These are phyloP conservation scores for Blastobotrys americana DNA, from an alignment of 805 yeast genomes.

Conservation along the genomic window DNA sequence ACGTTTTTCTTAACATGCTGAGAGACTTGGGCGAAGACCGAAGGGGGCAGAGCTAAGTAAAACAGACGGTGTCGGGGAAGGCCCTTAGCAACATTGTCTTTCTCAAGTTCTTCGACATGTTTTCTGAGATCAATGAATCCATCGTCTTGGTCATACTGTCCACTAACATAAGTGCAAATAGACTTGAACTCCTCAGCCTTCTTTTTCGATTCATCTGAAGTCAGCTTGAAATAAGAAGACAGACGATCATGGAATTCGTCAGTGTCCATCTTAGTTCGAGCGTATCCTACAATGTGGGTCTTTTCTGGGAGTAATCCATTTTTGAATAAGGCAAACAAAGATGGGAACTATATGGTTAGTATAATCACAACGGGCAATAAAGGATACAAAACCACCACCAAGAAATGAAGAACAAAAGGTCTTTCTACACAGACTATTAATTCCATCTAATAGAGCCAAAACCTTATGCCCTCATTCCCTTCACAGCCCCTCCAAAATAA, in stretches of 20 bases:
- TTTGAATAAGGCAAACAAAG: constrained; percentile 39
- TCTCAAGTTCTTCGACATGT: constrained; percentile 55
- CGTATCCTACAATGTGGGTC: constrained; percentile 81
- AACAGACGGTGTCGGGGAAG: constrained; percentile 66
- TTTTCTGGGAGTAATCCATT: constrained; percentile 69
- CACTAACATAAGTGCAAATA: constrained; percentile 61
- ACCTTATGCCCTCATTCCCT: background rate
- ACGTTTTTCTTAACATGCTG: constrained; percentile 58
- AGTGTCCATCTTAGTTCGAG: constrained; percentile 66
- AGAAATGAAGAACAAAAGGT: no score
- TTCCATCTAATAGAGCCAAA: background rate
- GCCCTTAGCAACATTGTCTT: constrained; percentile 30
- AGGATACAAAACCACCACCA: background rate
- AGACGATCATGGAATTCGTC: constrained; percentile 66
- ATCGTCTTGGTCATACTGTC: constrained; percentile 71
- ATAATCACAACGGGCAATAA: no score
- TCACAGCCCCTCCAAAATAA: no score
- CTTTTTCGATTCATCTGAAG: constrained; percentile 37
- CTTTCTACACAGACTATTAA: no score
- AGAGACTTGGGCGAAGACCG: constrained; percentile 78
- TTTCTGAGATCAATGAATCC: constrained; percentile 58
- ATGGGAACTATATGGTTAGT: constrained; percentile 32
- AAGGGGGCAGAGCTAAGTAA: constrained; percentile 93
- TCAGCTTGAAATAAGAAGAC: constrained; percentile 50
- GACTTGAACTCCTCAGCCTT: constrained; percentile 54